Percentiles rank a stretch among this genome's conserved stretches.
Conservation (phyloP, 371 early-diverging fungal genomes). For the Syncephalastrum racemosum region DNA sequence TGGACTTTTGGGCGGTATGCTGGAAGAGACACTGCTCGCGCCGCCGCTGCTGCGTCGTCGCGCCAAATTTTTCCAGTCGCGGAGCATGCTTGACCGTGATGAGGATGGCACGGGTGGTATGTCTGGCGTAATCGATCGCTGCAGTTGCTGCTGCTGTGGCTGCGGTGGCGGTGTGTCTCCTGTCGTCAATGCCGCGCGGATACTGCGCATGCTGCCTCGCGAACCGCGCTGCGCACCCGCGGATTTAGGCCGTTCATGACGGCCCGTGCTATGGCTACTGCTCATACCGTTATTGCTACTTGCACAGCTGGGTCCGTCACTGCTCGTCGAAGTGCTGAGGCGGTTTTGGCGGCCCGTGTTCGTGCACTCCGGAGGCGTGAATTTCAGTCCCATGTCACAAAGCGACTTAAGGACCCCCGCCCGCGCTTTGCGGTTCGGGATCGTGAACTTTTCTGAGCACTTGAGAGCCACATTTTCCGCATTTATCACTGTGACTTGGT, state of each 20-base stretch:
- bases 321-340: neutral
- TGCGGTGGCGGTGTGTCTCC: conserved; percentile 5
- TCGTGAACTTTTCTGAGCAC: conserved; percentile 55
- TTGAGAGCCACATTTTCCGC: conserved; percentile 76
- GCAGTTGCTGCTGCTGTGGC: neutral
- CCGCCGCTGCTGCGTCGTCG: conserved; percentile 28
- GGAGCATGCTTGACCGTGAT: conserved; percentile 36
- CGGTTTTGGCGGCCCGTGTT: conserved; percentile 6
- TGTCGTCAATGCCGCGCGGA: conserved; percentile 10
- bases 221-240: conserved; percentile 22
- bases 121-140: conserved; percentile 11
- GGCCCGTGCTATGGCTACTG: conserved; percentile 2
- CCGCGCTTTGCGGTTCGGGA: conserved; percentile 55
- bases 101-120: conserved; percentile 27
- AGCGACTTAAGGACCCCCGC: conserved; percentile 41
- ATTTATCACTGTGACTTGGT: conserved; percentile 69
- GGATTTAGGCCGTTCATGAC: conserved; percentile 17
- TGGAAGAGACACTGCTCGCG: neutral
- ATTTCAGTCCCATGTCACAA: conserved; percentile 32
- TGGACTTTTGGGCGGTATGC: conserved; percentile 4
- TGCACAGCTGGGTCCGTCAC: too few species aligned
- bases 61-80: conserved; percentile 34
- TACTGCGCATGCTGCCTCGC: conserved; percentile 19
- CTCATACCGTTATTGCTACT: too few species aligned
- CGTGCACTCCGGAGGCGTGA: conserved; percentile 5